phyloP scores from a whole-genome alignment of 176 grass and related monocot species.

The bread wheat (Triticum aestivum) region DNA sequence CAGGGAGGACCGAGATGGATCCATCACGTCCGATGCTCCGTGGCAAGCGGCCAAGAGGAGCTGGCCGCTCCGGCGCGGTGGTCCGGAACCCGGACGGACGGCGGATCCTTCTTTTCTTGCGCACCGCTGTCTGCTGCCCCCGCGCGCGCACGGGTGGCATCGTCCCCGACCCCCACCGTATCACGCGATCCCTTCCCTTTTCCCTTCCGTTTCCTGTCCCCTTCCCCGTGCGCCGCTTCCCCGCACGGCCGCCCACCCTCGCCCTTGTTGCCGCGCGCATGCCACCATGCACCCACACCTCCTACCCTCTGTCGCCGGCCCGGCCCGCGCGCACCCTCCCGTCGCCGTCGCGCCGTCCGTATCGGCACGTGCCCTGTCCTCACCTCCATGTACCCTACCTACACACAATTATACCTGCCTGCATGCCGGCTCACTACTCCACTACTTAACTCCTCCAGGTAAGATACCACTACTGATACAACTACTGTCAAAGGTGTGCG shows the following conservation, averaged over 20 bases:
- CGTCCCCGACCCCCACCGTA: not conserved
- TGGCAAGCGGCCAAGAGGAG: no score
- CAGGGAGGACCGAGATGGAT: no score
- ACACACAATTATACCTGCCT: not conserved
- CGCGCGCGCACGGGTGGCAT: not conserved
- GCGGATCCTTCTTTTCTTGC: no score
- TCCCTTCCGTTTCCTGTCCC: not conserved
- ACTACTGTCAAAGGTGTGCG: no score
- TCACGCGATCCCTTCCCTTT: not conserved
- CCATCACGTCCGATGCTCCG: no score
- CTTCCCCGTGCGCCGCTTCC: not conserved
- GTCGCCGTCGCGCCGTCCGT: not conserved
- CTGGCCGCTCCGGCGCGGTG: no score
- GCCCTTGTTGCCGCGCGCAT: not conserved
- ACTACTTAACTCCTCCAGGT: no score
- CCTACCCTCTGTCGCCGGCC: not conserved
- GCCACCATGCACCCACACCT: slow-evolving; percentile 19
- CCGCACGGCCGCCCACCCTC: not conserved
- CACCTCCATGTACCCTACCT: not conserved
- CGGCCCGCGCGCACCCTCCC: not conserved
- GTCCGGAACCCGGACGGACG: no score
- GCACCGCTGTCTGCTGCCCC: no score
- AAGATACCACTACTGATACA: no score
- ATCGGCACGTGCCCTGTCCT: not conserved
- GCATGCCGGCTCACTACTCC: not conserved